Base-by-base conservation (phyloP, 257 asterid genomes). In the Solanum tarijense region DNA sequence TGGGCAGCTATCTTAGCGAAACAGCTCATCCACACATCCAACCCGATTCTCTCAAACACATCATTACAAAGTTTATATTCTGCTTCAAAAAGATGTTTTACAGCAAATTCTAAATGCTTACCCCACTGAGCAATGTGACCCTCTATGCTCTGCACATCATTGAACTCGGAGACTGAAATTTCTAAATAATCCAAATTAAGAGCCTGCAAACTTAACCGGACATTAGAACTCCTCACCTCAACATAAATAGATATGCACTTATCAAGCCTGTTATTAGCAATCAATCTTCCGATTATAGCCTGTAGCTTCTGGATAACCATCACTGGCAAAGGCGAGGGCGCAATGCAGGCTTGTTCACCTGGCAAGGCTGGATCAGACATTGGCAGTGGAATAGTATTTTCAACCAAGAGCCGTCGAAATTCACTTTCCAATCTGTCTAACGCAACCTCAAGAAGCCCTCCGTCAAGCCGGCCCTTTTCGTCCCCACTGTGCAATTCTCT, bases 161-260 rank as follows among this genome's bases (percentile, higher is more conserved):
- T 94, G 86, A 96, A 95, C 89, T 96, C 98, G 3, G 98, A 94
- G 21, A 91, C 94, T 1, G 98, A 94, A 75, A 95, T 95, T 89
- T 94, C 98, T 85, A 96, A 94, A 87, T 96, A 96, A 92, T 95
- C 99, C 94, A 96, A 90, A 87, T 95, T 93, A 84, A 96, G 98
- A 1, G 98, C 98, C 82, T 89, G 95, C 91, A 96, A 88, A 92
- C 98, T 94, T 66, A 98, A 94, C 81, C 97, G 92, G 10, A 95
- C 98, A 88, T 93, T 96, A 52, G 94, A 89, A 73, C 98, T 94
- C 86, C 98, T 93, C 12, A 95, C 94, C 89, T 95, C 98, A 73
- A 95, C 89, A 73, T 96, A 96, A 32, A 94, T 96, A 35, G 97
- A 91, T 73, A 95, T 91, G 85, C 99, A 96, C 60, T 90, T 94